Evolutionary conservation across 2,329 filamentous ascomycete genomes (phyloP).

Genomic region (Sporothrix variecibatus): DNA sequence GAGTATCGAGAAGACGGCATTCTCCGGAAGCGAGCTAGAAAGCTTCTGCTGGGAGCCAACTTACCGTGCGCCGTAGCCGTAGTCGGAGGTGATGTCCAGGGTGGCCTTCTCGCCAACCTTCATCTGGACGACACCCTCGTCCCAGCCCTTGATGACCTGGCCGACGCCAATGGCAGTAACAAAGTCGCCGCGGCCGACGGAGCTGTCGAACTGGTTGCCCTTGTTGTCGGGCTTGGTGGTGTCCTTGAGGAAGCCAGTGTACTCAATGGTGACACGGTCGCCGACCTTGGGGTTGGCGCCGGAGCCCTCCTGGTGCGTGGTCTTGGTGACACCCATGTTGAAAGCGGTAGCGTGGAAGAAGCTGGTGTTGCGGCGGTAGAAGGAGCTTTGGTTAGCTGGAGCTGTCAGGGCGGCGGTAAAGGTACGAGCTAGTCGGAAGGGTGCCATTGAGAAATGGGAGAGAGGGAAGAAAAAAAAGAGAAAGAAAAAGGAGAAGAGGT

Average conservation of each 20-base stretch:
- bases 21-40: not conserved
- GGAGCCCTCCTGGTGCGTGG: conserved; percentile 61
- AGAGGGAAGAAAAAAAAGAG: not conserved
- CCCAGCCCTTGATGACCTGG: conserved; percentile 84
- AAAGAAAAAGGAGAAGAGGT: not conserved
- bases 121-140: conserved; percentile 84
- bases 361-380: conserved; percentile 21
- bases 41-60: conserved; percentile 31
- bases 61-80: conserved; percentile 64
- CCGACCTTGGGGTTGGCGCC: conserved; percentile 62
- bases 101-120: conserved; percentile 86
- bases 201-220: conserved; percentile 86
- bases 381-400: conserved; percentile 22
- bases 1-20: not conserved
- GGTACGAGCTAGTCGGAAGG: conserved; percentile 22
- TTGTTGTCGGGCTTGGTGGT: conserved; percentile 59
- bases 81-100: conserved; percentile 75
- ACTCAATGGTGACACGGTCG: conserved; percentile 82
- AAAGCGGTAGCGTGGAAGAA: conserved; percentile 29
- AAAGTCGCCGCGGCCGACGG: conserved; percentile 75
- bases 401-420: conserved; percentile 21
- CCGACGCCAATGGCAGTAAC: conserved; percentile 77
- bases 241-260: conserved; percentile 86
- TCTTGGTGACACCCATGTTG: conserved; percentile 75
- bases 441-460: conserved; percentile 19